phyloP scores from a whole-genome alignment of 148 eudicot genomes.

The Chenopodium berlandieri region DNA sequence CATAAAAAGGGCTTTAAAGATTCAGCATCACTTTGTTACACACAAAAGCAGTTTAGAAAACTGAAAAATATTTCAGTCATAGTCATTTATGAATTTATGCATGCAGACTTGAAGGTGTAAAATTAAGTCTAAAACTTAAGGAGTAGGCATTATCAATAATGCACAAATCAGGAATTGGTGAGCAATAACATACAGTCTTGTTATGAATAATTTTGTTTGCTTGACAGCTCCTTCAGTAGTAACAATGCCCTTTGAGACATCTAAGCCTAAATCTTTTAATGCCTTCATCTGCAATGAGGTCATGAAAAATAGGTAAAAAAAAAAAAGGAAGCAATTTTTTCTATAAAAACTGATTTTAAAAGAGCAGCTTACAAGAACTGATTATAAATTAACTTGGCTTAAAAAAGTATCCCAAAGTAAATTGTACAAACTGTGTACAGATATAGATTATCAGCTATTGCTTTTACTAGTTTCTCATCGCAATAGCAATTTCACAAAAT shows the following conservation, averaged over 20 bases:
- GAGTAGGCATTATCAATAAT: not conserved
- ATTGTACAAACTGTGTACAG: not conserved
- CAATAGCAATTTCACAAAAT: not conserved
- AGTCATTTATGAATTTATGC: not conserved
- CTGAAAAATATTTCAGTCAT: not conserved
- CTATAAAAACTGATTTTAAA: not conserved
- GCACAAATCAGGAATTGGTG: not conserved
- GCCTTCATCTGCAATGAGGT: slow-evolving; percentile 77
- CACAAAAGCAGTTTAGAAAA: not conserved
- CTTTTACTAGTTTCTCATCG: not conserved
- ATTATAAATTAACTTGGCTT: not conserved
- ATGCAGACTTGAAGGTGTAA: not conserved
- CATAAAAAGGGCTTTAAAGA: not conserved
- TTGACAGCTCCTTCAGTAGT: slow-evolving; percentile 74
- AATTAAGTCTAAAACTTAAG: not conserved
- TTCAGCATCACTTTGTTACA: not conserved
- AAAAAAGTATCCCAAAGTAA: not conserved
- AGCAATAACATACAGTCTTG: slow-evolving; percentile 51
- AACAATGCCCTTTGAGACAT: slow-evolving; percentile 87
- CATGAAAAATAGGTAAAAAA: not conserved
- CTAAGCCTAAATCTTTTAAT: slow-evolving; percentile 81
- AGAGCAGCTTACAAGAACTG: not conserved
- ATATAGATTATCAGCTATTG: not conserved
- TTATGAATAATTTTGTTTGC: slow-evolving; percentile 70
- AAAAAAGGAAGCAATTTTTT: not conserved